Base-by-base conservation (phyloP, 208 protist genomes). In the Crithidia fasciculata region DNA sequence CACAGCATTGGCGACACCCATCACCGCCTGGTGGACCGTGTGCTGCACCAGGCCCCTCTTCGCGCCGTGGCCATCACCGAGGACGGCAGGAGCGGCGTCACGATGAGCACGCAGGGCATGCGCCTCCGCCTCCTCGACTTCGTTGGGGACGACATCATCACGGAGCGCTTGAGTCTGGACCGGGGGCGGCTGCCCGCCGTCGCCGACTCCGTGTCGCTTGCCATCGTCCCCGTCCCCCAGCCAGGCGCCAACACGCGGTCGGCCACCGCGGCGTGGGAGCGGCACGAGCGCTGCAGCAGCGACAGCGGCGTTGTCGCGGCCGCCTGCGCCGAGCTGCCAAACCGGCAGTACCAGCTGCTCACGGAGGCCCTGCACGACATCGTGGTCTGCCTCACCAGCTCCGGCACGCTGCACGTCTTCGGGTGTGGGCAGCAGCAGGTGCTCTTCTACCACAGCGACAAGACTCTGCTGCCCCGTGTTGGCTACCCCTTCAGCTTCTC, bases 21-120 rank as follows among this genome's bases (percentile, higher is more conserved):
- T 37, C 68, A 78, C 52, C 68, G 62, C 2, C 39, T 84, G n/a
- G 66, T 69, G 39, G 75, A 84, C 39, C 63, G 66, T 44, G 60
- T 73, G 15, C 69, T 84, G 41, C 80, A 84, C 50, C 68, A 77
- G 44, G 67, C 83, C 45, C 72, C 83, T 5, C 72, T 93, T 41
- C 81, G 85, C 53, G 80, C 80, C 41, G 84, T 93, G 65, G 74
- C 86, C 43, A 85, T 91, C 69, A 87, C 82, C 8, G 50, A 79
- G 10, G 86, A 93, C 58, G 88, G 88, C 37, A 72, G 61, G 19
- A 81, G 71, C 53, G 88, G 80, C 8, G 81, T 93, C 54, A 87
- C 84, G 8, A 88, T 90, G 63, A 85, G 88, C 70, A 81, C 83
- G 54, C 74, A 83, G 8, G 85, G 85, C 50, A 91, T 84, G 57